Conservation (phyloP, 805 yeast genomes). For the Saccharomyces paradoxus region DNA sequence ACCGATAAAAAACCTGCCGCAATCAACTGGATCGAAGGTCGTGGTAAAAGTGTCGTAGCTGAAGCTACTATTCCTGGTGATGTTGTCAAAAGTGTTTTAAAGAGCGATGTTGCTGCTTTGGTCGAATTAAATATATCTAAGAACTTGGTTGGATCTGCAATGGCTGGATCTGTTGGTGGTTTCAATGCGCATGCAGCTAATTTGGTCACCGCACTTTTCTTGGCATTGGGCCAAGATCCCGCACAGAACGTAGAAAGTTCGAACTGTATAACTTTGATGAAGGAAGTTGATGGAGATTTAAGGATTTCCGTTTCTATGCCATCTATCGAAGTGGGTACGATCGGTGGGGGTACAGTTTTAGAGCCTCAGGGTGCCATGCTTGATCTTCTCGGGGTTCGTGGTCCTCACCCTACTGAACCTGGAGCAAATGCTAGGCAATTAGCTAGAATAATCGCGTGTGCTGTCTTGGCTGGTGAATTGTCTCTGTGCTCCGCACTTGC, state of each 20-base stretch:
- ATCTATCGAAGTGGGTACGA: slow-evolving; percentile 95
- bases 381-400: slow-evolving; percentile 87
- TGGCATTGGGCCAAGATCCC: slow-evolving; percentile 99
- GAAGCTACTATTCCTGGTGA: slow-evolving; percentile 84
- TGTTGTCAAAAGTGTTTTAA: slow-evolving; percentile 72
- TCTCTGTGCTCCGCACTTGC: slow-evolving; percentile 94
- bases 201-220: slow-evolving; percentile 83
- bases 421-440: slow-evolving; percentile 92
- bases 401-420: slow-evolving; percentile 89
- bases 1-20: slow-evolving; percentile 97
- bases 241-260: slow-evolving; percentile 98
- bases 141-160: slow-evolving; percentile 91
- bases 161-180: slow-evolving; percentile 98
- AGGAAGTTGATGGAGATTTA: slow-evolving; percentile 71
- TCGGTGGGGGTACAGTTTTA: slow-evolving; percentile 97
- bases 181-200: slow-evolving; percentile 98
- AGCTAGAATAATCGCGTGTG: slow-evolving; percentile 87
- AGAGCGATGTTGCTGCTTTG: slow-evolving; percentile 85
- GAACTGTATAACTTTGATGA: slow-evolving; percentile 94
- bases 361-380: slow-evolving; percentile 97
- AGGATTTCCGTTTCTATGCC: slow-evolving; percentile 98
- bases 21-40: slow-evolving; percentile 97
- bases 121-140: slow-evolving; percentile 84
- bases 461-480: slow-evolving; percentile 92
- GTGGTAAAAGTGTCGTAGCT: slow-evolving; percentile 97